phyloP scores from a whole-genome alignment of 371 early-diverging fungal species.

The Sporodiniella umbellata region DNA sequence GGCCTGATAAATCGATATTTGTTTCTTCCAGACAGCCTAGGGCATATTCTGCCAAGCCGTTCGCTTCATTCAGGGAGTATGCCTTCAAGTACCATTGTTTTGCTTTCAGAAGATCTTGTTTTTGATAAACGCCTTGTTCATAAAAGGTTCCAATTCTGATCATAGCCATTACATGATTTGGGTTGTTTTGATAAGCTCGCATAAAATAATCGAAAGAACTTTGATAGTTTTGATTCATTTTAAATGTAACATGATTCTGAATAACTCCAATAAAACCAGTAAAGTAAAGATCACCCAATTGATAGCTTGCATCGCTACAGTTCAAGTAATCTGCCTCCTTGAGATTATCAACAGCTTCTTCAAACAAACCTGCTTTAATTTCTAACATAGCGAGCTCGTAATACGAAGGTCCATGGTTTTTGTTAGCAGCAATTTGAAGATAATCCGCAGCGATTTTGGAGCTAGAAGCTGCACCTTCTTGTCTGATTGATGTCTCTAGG shows the following conservation, averaged over 20 bases:
- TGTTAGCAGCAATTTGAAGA: slow-evolving; percentile 13
- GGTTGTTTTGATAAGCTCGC: not conserved
- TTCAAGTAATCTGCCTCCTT: slow-evolving; percentile 17
- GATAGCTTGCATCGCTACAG: slow-evolving; percentile 13
- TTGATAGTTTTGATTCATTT: not conserved
- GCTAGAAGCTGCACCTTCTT: not conserved
- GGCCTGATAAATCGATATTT: not conserved
- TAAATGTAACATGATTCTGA: slow-evolving; percentile 1
- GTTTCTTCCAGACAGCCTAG: slow-evolving; percentile 20
- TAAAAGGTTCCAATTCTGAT: slow-evolving; percentile 10
- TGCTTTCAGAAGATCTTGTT: slow-evolving; percentile 3
- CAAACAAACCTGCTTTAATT: slow-evolving; percentile 12
- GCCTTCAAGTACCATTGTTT: slow-evolving; percentile 10
- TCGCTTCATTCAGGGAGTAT: not conserved
- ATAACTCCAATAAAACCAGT: slow-evolving; percentile 13
- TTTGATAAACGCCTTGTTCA: slow-evolving; percentile 9
- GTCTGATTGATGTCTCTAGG: not conserved
- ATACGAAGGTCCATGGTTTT: slow-evolving; percentile 17
- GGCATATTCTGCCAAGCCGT: slow-evolving; percentile 18
- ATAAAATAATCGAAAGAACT: slow-evolving; percentile 4
- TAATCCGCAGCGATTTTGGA: slow-evolving; percentile 10
- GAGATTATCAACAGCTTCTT: slow-evolving; percentile 19
- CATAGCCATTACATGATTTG: slow-evolving; percentile 5
- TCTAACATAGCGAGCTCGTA: slow-evolving; percentile 15
- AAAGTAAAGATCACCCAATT: slow-evolving; percentile 13